Conservation (phyloP, 371 early-diverging fungal genomes). For the Phascolomyces articulosus region DNA sequence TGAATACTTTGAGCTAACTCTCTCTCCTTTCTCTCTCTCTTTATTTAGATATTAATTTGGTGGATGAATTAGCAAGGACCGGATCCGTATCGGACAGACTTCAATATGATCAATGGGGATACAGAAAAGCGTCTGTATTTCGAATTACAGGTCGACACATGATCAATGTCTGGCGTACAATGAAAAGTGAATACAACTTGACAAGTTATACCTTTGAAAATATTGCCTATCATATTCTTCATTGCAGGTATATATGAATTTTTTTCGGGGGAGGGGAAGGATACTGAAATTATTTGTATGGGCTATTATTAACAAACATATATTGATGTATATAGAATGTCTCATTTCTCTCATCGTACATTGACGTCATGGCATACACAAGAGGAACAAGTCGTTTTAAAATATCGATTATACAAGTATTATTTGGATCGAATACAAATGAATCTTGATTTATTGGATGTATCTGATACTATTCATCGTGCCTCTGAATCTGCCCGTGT, state of each 20-base stretch:
- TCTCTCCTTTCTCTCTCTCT: neutral
- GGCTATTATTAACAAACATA: no score
- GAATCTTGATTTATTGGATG: constrained; percentile 71
- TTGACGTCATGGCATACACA: constrained; percentile 69
- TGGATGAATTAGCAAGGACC: constrained; percentile 53
- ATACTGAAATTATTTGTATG: no score
- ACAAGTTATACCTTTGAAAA: constrained; percentile 82
- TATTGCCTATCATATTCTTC: constrained; percentile 70
- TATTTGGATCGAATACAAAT: constrained; percentile 72
- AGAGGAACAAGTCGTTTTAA: constrained; percentile 40
- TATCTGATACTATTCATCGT: constrained; percentile 67
- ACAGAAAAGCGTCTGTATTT: constrained; percentile 63
- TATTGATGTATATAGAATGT: constrained; percentile 29
- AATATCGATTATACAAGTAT: constrained; percentile 67
- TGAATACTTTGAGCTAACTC: neutral
- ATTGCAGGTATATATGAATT: constrained; percentile 68
- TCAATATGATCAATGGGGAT: constrained; percentile 57
- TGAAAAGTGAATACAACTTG: constrained; percentile 72
- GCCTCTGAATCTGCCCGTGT: constrained; percentile 87
- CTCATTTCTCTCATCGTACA: constrained; percentile 60
- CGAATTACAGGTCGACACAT: constrained; percentile 78
- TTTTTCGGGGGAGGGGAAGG: no score
- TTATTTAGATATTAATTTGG: constrained; percentile 49
- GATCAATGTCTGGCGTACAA: constrained; percentile 87
- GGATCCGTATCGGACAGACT: constrained; percentile 15